Conservation (phyloP, 257 asterid species). For the Rhazya stricta region DNA sequence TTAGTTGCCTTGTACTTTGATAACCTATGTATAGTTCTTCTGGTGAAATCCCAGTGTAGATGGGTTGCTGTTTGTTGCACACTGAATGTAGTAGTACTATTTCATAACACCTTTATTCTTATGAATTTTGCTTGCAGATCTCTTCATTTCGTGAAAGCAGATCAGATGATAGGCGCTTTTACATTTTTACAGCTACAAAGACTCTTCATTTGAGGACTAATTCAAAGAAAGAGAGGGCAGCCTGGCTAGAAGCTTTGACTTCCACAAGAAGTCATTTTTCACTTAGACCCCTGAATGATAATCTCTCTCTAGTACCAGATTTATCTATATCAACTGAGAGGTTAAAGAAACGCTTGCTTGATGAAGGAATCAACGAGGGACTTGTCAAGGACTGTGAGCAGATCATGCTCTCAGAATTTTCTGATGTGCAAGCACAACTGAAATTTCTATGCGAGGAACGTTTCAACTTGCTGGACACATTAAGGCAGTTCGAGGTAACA, state of each 20-base stretch:
- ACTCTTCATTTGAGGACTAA: constrained; percentile 86
- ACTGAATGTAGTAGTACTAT: constrained; percentile 1
- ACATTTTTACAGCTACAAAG: constrained; percentile 87
- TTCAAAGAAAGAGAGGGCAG: constrained; percentile 69
- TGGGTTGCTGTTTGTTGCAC: neutral
- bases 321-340: constrained; percentile 73
- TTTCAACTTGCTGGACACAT: constrained; percentile 64
- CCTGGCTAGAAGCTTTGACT: constrained; percentile 79
- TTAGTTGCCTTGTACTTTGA: neutral
- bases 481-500: constrained; percentile 83
- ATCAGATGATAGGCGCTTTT: constrained; percentile 78
- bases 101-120: neutral
- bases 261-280: constrained; percentile 58
- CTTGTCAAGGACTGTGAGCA: constrained; percentile 84
- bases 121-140: constrained; percentile 45
- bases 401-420: constrained; percentile 82
- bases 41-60: neutral
- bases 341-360: constrained; percentile 67
- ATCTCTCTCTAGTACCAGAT: constrained; percentile 48
- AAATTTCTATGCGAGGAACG: constrained; percentile 72
- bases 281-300: constrained; percentile 52
- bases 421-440: constrained; percentile 72
- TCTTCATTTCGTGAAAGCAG: constrained; percentile 91
- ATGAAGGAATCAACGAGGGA: constrained; percentile 68
- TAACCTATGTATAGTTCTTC: neutral